Conservation (phyloP, 2,329 filamentous ascomycete species). For the Cytospora piceae region DNA sequence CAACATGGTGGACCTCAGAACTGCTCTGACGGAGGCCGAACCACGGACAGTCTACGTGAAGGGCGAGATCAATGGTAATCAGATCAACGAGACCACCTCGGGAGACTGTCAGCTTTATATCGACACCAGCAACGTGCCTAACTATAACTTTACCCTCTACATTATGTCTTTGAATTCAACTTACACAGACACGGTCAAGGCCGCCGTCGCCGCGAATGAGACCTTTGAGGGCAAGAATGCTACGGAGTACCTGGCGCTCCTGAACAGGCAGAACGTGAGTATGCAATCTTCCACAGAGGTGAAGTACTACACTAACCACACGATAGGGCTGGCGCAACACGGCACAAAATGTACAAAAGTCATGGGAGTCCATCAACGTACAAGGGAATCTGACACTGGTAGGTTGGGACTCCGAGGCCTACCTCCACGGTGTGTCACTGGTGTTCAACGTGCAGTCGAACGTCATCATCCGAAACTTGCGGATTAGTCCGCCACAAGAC, state of each 20-base stretch:
- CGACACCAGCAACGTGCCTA: slow-evolving; percentile 8
- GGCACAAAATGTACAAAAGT: slow-evolving; percentile 18
- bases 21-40: background rate
- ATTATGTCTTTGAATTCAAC: slow-evolving; percentile 16
- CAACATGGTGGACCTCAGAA: slow-evolving; percentile 20
- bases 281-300: too few species aligned
- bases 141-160: slow-evolving; percentile 17
- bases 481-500: slow-evolving; percentile 13
- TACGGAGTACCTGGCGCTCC: slow-evolving; percentile 5
- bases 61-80: slow-evolving; percentile 13
- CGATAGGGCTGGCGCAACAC: slow-evolving; percentile 11
- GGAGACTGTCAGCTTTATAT: slow-evolving; percentile 17
- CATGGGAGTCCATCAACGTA: slow-evolving; percentile 15
- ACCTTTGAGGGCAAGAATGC: slow-evolving; percentile 18
- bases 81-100: slow-evolving; percentile 18
- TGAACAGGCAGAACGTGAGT: slow-evolving; percentile 20
- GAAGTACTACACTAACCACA: background rate
- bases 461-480: slow-evolving; percentile 20
- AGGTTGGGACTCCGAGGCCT: slow-evolving; percentile 15
- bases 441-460: slow-evolving; percentile 16
- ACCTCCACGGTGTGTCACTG: slow-evolving; percentile 16
- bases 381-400: slow-evolving; percentile 16
- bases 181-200: slow-evolving; percentile 18
- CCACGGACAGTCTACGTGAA: slow-evolving; percentile 20
- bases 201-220: slow-evolving; percentile 5